Percentiles rank a stretch among this genome's conserved stretches.
Conservation (phyloP, 495 filamentous ascomycete species). For the Aspergillus egyptiacus region DNA sequence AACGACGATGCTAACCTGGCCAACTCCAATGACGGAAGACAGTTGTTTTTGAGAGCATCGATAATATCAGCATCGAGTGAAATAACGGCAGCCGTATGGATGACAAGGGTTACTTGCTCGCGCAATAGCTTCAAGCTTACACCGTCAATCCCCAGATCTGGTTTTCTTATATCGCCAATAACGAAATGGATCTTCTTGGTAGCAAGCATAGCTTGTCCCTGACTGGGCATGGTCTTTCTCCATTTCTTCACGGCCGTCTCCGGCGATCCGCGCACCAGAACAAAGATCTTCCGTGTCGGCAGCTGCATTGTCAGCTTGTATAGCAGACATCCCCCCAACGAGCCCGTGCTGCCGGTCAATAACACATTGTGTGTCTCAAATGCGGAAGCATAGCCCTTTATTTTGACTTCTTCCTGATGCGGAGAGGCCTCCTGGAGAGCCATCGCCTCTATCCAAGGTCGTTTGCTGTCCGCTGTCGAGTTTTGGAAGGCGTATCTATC, state of each 20-base stretch:
- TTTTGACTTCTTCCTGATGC: conserved; percentile 20
- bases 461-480: neutral
- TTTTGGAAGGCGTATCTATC: neutral
- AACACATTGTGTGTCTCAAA: conserved; percentile 32
- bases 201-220: conserved; percentile 25
- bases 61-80: conserved; percentile 24
- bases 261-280: conserved; percentile 24
- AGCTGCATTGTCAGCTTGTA: conserved; percentile 36
- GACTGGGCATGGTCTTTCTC: conserved; percentile 29
- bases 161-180: conserved; percentile 26
- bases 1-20: conserved; percentile 28
- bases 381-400: conserved; percentile 24
- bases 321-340: conserved; percentile 32
- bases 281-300: conserved; percentile 30
- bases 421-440: conserved; percentile 11
- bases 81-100: conserved; percentile 37
- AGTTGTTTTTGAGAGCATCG: conserved; percentile 36
- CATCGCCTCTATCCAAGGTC: conserved; percentile 10
- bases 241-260: conserved; percentile 29
- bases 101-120: conserved; percentile 31
- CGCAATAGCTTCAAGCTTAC: conserved; percentile 16
- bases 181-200: conserved; percentile 30
- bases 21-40: conserved; percentile 31
- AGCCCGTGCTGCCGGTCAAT: conserved; percentile 35
- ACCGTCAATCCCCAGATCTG: conserved; percentile 26